phyloP scores from a whole-genome alignment of 2,329 filamentous ascomycete genomes.

The Pseudopithomyces maydicus region DNA sequence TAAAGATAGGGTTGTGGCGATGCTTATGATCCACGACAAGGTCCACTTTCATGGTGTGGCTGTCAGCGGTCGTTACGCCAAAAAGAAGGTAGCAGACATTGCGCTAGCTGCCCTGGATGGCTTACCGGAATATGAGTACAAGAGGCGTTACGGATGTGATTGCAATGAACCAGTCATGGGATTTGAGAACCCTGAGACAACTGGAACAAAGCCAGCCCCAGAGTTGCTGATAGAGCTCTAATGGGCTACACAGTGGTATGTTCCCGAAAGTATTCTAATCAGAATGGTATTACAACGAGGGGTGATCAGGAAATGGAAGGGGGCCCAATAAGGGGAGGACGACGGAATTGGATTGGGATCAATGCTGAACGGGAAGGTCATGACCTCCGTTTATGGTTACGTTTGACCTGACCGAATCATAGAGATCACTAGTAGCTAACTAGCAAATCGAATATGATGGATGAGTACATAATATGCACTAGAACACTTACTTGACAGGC shows the following conservation, averaged over 20 bases:
- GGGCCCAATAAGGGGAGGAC: no score
- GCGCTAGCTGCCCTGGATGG: conserved; percentile 60
- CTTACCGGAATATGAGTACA: conserved; percentile 63
- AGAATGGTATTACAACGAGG: no score
- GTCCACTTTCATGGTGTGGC: conserved; percentile 67
- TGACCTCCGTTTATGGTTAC: no score
- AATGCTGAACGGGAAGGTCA: no score
- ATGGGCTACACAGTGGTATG: neutral
- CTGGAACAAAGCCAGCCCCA: neutral
- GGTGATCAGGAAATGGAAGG: no score
- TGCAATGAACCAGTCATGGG: conserved; percentile 53
- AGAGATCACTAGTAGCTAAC: no score
- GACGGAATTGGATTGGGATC: no score
- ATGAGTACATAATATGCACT: no score
- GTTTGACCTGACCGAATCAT: no score
- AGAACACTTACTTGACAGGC: no score
- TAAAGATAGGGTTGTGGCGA: conserved; percentile 64
- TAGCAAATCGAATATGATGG: no score
- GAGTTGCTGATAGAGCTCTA: neutral
- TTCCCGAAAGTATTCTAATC: no score
- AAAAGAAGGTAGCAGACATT: conserved; percentile 66
- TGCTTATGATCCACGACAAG: conserved; percentile 74
- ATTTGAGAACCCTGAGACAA: neutral
- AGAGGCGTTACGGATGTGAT: conserved; percentile 64
- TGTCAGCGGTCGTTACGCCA: conserved; percentile 73